A percentile compares a stretch with the other conserved stretches of the same genome.
phyloP scores from a whole-genome alignment of 345 rosid genomes.

The Hibiscus mutabilis region DNA sequence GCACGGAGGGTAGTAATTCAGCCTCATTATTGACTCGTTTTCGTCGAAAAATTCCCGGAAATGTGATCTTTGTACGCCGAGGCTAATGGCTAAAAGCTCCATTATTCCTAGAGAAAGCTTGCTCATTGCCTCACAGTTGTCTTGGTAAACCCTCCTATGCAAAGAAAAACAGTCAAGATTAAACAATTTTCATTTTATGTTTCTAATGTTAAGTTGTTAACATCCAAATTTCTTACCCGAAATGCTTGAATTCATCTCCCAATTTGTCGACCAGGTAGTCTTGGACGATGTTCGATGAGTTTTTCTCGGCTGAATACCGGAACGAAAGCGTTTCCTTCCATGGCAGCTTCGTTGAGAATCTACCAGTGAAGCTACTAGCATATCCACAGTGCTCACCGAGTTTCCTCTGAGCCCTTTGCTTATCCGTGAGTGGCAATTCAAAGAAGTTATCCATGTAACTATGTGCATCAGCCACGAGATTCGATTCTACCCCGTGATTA shows the following conservation, averaged over 20 bases:
- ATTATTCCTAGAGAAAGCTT: conserved; percentile 67
- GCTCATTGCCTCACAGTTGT: conserved; percentile 82
- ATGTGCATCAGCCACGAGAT: conserved; percentile 39
- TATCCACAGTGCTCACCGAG: conserved; percentile 78
- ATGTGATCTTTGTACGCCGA: conserved; percentile 44
- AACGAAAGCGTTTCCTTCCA: conserved; percentile 97
- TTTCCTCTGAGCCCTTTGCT: conserved; percentile 29
- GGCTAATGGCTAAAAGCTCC: conserved; percentile 81
- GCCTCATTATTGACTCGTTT: not conserved
- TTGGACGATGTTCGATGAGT: not conserved
- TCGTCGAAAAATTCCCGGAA: conserved; percentile 45
- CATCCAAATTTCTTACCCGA: conserved; percentile 41
- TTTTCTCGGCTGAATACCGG: conserved; percentile 28
- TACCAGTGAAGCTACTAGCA: conserved; percentile 92
- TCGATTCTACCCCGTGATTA: conserved; percentile 65
- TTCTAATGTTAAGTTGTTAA: not conserved
- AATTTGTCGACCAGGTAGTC: conserved; percentile 9
- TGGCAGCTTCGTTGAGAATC: conserved; percentile 80
- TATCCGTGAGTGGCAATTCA: conserved; percentile 52
- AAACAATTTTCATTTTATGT: not conserved
- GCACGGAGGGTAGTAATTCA: conserved; percentile 75
- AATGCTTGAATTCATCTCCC: conserved; percentile 55
- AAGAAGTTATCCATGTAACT: conserved; percentile 60
- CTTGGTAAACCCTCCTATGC: conserved; percentile 33
- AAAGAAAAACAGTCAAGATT: conserved; percentile 11